Base-by-base conservation (phyloP, 2,329 filamentous ascomycete genomes). In the Scytalidium lignicola region DNA sequence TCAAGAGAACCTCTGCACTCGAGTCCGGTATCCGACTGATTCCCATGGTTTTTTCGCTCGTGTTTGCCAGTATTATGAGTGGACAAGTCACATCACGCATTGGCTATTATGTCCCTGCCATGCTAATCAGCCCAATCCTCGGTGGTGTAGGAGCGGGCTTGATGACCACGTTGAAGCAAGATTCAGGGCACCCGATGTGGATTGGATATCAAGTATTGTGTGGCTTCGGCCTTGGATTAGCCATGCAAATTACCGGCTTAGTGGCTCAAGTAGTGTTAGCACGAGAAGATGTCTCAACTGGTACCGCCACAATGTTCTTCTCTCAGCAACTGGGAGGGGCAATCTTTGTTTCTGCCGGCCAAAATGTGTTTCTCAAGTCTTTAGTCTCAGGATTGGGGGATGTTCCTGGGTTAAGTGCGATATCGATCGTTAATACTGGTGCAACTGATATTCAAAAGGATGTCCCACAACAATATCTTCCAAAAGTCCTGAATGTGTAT, bases 341-440 rank as follows among this genome's bases (percentile, higher is more conserved):
- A 32, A 64, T 82, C 21, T 81, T 80, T 55, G 73, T 79, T 3
- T 72, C 76, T 1, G 75, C 79, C 18, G 76, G 74, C 1, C 75
- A 80, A 60, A 72, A 73, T 2, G 70, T 78, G 12, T 65, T 66
- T 40, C 50, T 46, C 6, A 62, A 60, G 43, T 49, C 59, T 18
- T 57, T 66, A 8, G 49, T 64, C 17, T 15, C 44, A 2, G 10
- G 15, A 3, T 21, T 58, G 1, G 23, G n/a, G 8, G 9, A 26
- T 2, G 13, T 52, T 20, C 32, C 43, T 9, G 49, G 45, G 7
- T 9, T 55, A 3, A 41, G 47, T 41, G 37, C 51, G 8, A 17
- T 19, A 19, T 12, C 28, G 5, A 41, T 54, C 23, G n/a, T 48
- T 3, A 54, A 54, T 1, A 68, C 68, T 6, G 77, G 77, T 39